phyloP scores from a whole-genome alignment of 2,329 filamentous ascomycete species.

The Penicillium sp. region DNA sequence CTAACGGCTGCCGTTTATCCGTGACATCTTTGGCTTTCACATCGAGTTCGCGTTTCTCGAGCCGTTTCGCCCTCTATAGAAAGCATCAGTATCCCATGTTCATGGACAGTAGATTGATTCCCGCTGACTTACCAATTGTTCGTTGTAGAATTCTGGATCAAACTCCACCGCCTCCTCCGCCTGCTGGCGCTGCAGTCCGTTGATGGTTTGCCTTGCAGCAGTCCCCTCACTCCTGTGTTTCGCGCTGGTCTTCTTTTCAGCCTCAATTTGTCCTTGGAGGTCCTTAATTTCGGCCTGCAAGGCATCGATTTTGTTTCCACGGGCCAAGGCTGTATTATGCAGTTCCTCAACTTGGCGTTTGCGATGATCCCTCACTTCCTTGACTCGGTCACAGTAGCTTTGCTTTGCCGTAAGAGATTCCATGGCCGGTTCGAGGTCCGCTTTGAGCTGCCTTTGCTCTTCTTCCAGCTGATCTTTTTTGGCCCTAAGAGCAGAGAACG shows the following conservation, averaged over 20 bases:
- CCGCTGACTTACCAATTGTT: constrained; percentile 58
- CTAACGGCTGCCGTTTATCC: constrained; percentile 28
- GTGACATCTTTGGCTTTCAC: constrained; percentile 43
- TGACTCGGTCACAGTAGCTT: constrained; percentile 56
- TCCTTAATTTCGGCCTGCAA: constrained; percentile 36
- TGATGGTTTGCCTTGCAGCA: constrained; percentile 55
- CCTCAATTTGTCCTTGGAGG: constrained; percentile 42
- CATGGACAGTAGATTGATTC: neutral
- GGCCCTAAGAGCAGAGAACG: constrained; percentile 52
- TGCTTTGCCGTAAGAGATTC: constrained; percentile 66
- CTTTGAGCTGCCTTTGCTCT: constrained; percentile 58
- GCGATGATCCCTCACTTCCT: constrained; percentile 53
- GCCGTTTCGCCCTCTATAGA: constrained; percentile 54
- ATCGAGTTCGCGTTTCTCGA: constrained; percentile 34
- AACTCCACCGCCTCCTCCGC: constrained; percentile 63
- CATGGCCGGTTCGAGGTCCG: constrained; percentile 62
- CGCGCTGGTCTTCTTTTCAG: constrained; percentile 49
- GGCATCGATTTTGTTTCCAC: constrained; percentile 42
- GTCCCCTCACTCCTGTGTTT: constrained; percentile 52
- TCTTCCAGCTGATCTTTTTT: constrained; percentile 52
- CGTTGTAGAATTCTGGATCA: constrained; percentile 66
- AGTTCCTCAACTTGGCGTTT: constrained; percentile 52
- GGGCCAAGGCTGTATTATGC: constrained; percentile 47
- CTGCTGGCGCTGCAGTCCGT: constrained; percentile 58
- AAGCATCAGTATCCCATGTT: constrained; percentile 20